Evolutionary conservation across 257 asterid genomes (phyloP), one percentile per base, ranked within the genome.

Genomic region (Leonotis leonurus): DNA sequence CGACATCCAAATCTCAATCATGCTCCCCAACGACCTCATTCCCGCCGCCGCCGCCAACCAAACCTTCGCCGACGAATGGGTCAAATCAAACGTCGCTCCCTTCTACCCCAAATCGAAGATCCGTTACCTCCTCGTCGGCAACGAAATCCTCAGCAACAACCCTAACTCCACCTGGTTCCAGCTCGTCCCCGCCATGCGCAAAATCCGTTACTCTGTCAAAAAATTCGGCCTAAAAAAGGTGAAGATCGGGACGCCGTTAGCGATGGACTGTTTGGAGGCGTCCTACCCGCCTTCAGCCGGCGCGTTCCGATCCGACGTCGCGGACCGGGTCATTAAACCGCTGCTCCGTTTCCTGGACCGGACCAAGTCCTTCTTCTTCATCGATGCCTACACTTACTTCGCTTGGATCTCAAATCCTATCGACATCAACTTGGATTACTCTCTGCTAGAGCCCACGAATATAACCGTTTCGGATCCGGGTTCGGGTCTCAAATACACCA

Each of bases 111-210:
- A 80, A 17, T 83, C 94, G 2, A 81, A 73, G 77, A 89, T 89
- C 71, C 95, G 94, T 32, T 92, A 92, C 89, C 88, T 92, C 54
- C 82, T 92, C 5, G 77, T 92, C 26, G 99, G 99, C 26, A 92
- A 92, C 61, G 99, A 92, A 54, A 86, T 92, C 69, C 77, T 89
- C 3, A 86, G 95, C 81, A 79, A 62, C 77, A 81, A 63, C 36
- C 87, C 90, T 0, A 80, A 81, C 24, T 41, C 95, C 18, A 89
- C 99, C 68, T 89, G 96, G 99, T 86, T 82, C 75, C 29, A 76
- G 25, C 88, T 92, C 17, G 99, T 92, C 16, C 99, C 96, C 1
- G 95, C 97, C 20, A 89, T 92, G 82, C 78, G 84, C 16, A 78
- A 56, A 71, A 89, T 92, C 72, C 71, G 95, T 32, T 18, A 16